Base-by-base conservation (phyloP, 257 asterid genomes). In the Plantago major region DNA sequence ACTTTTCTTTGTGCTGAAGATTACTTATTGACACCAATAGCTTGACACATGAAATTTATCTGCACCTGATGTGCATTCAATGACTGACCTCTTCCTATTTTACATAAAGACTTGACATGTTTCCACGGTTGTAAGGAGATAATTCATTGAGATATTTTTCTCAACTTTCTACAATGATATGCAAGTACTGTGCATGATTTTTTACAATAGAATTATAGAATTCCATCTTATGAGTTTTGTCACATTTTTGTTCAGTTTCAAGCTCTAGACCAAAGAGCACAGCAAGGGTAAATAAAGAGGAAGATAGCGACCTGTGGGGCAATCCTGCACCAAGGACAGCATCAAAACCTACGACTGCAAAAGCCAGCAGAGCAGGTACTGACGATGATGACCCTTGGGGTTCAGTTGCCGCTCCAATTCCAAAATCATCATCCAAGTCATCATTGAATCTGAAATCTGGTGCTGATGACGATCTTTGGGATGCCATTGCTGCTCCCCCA, bases 401-500 rank as follows among this genome's bases (percentile, higher is more conserved):
- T 33, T 80, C 84, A 64, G 51, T 81, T 44, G 73, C 89, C 47
- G 84, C 91, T 50, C 90, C 89, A 7, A 76, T 74, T 74, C 91
- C 94, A 14, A 82, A 73, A 67, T 40, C 84, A 7, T 74, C 91
- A 58, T 62, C 78, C 59, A 83, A 72, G 73, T 65, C 84, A 69
- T 67, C 84, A 12, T 55, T 72, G 67, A 72, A 67, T 33, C 63
- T 77, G 72, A 89, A 73, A 75, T 63, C 84, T 28, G 58, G 73
- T 61, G 84, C 68, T 33, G 87, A 74, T 63, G 91, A 81, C 11
- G 94, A 89, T 56, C 95, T 87, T 26, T 89, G 97, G 97, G 91
- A 89, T 15, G 79, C 97, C 10, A 84, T 89, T 66, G 97, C 94
- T 12, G 95, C 95, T 30, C 94, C 97, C 63, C 67, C 84, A 15